These are phyloP conservation scores for Colletotrichum higginsianum DNA, from an alignment of 2,329 filamentous ascomycete species.

Conservation along the genomic window DNA sequence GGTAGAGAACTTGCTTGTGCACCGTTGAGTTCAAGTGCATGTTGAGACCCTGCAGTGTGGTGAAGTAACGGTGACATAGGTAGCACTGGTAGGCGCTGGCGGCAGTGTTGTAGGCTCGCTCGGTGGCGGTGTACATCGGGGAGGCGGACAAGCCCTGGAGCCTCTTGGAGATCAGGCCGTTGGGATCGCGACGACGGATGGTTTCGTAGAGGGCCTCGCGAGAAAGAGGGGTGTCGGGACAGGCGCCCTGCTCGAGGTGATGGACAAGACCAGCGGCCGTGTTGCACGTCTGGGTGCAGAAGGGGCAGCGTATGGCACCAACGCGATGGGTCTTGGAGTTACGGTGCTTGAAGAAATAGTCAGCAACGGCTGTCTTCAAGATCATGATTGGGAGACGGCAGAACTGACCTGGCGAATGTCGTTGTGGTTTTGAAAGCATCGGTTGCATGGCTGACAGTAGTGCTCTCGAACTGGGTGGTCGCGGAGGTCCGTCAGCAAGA, in stretches of 20 bases:
- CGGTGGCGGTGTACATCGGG: slow-evolving; percentile 55
- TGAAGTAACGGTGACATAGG: slow-evolving; percentile 65
- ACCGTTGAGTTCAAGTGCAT: slow-evolving; percentile 68
- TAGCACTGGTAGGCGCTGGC: slow-evolving; percentile 64
- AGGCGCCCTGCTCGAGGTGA: slow-evolving; percentile 71
- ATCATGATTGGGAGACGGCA: no score
- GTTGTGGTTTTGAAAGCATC: slow-evolving; percentile 7
- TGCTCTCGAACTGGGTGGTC: slow-evolving; percentile 24
- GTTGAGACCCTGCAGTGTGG: slow-evolving; percentile 55
- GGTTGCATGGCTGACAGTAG: slow-evolving; percentile 23
- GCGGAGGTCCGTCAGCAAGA: no score
- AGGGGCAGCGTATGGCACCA: slow-evolving; percentile 64
- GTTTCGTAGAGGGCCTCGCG: slow-evolving; percentile 63
- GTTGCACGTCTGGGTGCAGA: slow-evolving; percentile 62
- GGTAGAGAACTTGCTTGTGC: slow-evolving; percentile 58
- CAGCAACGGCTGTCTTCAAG: no score
- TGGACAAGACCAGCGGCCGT: slow-evolving; percentile 69
- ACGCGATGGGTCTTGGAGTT: slow-evolving; percentile 66
- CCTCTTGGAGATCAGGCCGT: slow-evolving; percentile 65
- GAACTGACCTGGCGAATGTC: slow-evolving; percentile 17
- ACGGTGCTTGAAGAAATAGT: slow-evolving; percentile 63
- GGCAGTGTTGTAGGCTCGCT: slow-evolving; percentile 60
- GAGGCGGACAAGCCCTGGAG: slow-evolving; percentile 62
- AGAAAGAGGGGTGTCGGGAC: slow-evolving; percentile 62
- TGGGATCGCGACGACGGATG: slow-evolving; percentile 62